Conservation (phyloP, 352 stramenopile species). For the Pythium myriotylum region DNA sequence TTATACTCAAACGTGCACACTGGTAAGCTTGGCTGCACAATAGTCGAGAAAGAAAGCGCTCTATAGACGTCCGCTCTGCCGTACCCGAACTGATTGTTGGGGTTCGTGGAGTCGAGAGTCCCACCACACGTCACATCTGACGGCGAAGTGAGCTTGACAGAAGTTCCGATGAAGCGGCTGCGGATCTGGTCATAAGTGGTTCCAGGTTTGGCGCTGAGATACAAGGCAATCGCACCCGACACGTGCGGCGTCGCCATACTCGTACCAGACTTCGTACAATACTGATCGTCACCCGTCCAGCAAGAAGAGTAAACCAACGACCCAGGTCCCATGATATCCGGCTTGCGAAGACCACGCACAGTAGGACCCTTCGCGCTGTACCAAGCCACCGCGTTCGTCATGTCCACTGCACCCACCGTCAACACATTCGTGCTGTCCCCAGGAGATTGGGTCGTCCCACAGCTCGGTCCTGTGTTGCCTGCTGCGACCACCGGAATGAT, state of each 20-base stretch:
- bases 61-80: no score
- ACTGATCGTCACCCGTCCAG: slow-evolving; percentile 44
- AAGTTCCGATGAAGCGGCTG: slow-evolving; percentile 34
- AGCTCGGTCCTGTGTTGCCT: slow-evolving; percentile 57
- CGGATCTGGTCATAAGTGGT: slow-evolving; percentile 47
- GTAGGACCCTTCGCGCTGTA: slow-evolving; percentile 64
- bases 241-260: slow-evolving; percentile 75
- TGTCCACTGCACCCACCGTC: slow-evolving; percentile 59
- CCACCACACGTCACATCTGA: slow-evolving; percentile 43
- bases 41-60: no score
- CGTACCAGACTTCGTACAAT: slow-evolving; percentile 64
- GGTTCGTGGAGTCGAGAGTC: slow-evolving; percentile 41
- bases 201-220: slow-evolving; percentile 43
- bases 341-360: slow-evolving; percentile 47
- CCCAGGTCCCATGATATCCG: slow-evolving; percentile 56
- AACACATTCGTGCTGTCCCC: slow-evolving; percentile 62
- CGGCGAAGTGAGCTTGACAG: slow-evolving; percentile 31
- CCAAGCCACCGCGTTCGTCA: slow-evolving; percentile 39
- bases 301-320: slow-evolving; percentile 49
- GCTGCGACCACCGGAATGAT: slow-evolving; percentile 65
- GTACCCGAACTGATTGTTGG: slow-evolving; percentile 52
- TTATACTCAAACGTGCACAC: no score
- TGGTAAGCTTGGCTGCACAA: no score
- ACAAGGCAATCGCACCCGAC: slow-evolving; percentile 51
- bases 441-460: slow-evolving; percentile 50